Evolutionary conservation across 208 protist species (phyloP).

Genomic region (Trypanosoma rangeli): DNA sequence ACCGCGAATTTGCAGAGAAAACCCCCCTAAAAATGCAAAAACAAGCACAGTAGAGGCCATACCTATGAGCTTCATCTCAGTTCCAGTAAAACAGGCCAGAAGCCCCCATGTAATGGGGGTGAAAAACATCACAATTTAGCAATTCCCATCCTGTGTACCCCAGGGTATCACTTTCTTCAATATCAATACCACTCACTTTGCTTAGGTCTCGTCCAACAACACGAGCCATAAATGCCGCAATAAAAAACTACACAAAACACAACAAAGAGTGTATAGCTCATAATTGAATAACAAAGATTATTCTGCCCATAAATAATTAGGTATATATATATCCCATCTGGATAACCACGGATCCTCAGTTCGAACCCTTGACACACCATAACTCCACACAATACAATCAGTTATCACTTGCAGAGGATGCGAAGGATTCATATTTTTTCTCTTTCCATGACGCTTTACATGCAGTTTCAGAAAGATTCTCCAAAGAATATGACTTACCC

Average conservation of each 20-base stretch:
- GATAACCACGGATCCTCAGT: slow-evolving; percentile 84
- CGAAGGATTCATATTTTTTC: background rate
- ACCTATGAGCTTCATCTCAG: slow-evolving; percentile 88
- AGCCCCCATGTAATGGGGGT: slow-evolving; percentile 79
- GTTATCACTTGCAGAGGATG: slow-evolving; percentile 17
- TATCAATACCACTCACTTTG: slow-evolving; percentile 54
- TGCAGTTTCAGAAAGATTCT: slow-evolving; percentile 9
- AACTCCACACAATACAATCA: slow-evolving; percentile 36
- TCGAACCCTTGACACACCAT: slow-evolving; percentile 46
- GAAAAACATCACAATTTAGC: slow-evolving; percentile 96
- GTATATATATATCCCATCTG: slow-evolving; percentile 95
- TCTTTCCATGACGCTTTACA: background rate
- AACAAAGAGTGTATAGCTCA: slow-evolving; percentile 95
- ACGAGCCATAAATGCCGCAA: slow-evolving; percentile 94
- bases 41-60: slow-evolving; percentile 77
- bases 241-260: slow-evolving; percentile 92
- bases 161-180: slow-evolving; percentile 56
- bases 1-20: slow-evolving; percentile 89
- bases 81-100: slow-evolving; percentile 89
- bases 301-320: slow-evolving; percentile 51
- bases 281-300: slow-evolving; percentile 94
- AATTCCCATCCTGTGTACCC: slow-evolving; percentile 95
- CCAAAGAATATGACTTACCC: slow-evolving; percentile 33
- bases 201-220: slow-evolving; percentile 94
- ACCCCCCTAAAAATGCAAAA: slow-evolving; percentile 80